Conservation (phyloP, 2,329 filamentous ascomycete genomes). For the Tolypocladium guangdongense region DNA sequence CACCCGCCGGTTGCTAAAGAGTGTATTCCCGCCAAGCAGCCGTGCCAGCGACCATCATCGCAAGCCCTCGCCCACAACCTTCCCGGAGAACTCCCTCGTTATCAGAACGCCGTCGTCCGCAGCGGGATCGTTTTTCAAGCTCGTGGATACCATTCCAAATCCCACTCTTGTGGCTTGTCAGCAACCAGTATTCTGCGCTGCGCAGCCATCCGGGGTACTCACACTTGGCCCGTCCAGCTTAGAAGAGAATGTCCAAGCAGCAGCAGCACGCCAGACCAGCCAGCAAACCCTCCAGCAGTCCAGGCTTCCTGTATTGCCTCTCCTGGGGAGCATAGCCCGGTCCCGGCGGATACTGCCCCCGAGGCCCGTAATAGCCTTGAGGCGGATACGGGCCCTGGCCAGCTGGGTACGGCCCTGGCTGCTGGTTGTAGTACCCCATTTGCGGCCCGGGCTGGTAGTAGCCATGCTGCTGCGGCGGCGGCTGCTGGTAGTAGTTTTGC, state of each 20-base stretch:
- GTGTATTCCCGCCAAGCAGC: not conserved
- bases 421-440: slow-evolving; percentile 34
- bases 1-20: not conserved
- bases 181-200: not conserved
- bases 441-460: slow-evolving; percentile 30
- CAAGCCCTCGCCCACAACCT: not conserved
- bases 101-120: not conserved
- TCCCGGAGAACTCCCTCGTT: not conserved
- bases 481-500: slow-evolving; percentile 17
- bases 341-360: slow-evolving; percentile 22
- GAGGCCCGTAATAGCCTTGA: slow-evolving; percentile 24
- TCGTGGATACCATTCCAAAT: not conserved
- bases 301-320: slow-evolving; percentile 19
- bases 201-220: not conserved
- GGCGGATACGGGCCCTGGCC: slow-evolving; percentile 23
- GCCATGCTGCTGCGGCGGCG: slow-evolving; percentile 16
- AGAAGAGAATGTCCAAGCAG: slow-evolving; percentile 47
- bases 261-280: slow-evolving; percentile 46
- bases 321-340: slow-evolving; percentile 26
- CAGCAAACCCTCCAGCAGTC: slow-evolving; percentile 34
- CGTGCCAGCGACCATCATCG: not conserved
- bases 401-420: slow-evolving; percentile 18
- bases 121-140: not conserved
- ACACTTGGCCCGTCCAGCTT: slow-evolving; percentile 9
- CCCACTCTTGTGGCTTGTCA: not conserved